Percentiles rank a stretch among this genome's conserved stretches.
Conservation (phyloP, 140 eudicot species). For the Oenanthe javanica region DNA sequence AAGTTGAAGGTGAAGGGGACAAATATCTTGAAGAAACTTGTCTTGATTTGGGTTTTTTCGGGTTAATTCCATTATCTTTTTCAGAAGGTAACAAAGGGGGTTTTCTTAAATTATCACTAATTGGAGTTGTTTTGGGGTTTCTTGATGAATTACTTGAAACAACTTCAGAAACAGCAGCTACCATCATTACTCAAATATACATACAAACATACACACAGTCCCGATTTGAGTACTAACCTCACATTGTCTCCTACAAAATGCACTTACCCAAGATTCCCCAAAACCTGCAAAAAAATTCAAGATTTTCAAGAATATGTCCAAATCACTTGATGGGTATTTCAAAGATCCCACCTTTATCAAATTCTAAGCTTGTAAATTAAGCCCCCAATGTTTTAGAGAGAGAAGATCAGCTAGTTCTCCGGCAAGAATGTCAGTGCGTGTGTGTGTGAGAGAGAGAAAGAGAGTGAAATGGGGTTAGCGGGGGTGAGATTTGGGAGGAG, state of each 20-base stretch:
- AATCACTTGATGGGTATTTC: slow-evolving; percentile 16
- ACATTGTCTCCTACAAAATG: slow-evolving; percentile 37
- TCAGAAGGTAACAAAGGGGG: slow-evolving; percentile 76
- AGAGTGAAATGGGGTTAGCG: not conserved
- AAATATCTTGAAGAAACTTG: slow-evolving; percentile 69
- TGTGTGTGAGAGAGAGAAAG: slow-evolving; percentile 10
- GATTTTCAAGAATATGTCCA: slow-evolving; percentile 20
- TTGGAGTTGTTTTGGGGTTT: slow-evolving; percentile 22
- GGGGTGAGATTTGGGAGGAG: slow-evolving; percentile 24
- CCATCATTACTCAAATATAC: slow-evolving; percentile 34
- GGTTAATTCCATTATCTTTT: slow-evolving; percentile 41
- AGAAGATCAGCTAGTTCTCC: slow-evolving; percentile 5
- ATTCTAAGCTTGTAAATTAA: not conserved
- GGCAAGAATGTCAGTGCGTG: slow-evolving; percentile 26
- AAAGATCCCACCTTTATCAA: slow-evolving; percentile 25
- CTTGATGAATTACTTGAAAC: slow-evolving; percentile 26
- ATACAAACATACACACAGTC: slow-evolving; percentile 6
- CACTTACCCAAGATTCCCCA: slow-evolving; percentile 18
- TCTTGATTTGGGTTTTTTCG: slow-evolving; percentile 61
- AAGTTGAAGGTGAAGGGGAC: slow-evolving; percentile 76
- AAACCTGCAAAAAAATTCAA: slow-evolving; percentile 30
- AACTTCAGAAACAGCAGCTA: slow-evolving; percentile 63
- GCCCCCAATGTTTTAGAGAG: not conserved
- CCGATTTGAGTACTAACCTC: slow-evolving; percentile 25
- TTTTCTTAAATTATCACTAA: slow-evolving; percentile 34